Conservation (phyloP, 1,284 basidiomycete species). For the Apiotrichum brassicae region DNA sequence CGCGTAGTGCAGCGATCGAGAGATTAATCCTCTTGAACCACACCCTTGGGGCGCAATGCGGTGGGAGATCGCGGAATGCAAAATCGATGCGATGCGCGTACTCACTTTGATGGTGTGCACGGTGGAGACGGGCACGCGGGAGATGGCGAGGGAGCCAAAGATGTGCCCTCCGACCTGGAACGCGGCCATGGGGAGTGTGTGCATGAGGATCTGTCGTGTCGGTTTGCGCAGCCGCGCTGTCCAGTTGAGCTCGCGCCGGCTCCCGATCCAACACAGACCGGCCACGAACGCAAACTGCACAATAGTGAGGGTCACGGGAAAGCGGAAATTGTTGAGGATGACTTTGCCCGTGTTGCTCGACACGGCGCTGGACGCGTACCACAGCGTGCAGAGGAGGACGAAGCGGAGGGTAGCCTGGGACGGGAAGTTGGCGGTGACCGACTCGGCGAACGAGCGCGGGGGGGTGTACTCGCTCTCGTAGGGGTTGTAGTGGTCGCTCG, state of each 20-base stretch:
- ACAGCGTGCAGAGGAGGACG: slow-evolving; percentile 43
- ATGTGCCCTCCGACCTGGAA: slow-evolving; percentile 94
- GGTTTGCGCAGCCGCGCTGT: slow-evolving; percentile 58
- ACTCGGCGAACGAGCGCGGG: neutral
- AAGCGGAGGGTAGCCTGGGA: slow-evolving; percentile 38
- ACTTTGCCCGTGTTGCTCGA: slow-evolving; percentile 49
- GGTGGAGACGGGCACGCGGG: slow-evolving; percentile 90
- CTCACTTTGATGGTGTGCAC: slow-evolving; percentile 97
- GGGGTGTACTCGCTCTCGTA: neutral
- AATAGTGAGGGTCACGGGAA: slow-evolving; percentile 66
- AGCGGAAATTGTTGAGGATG: slow-evolving; percentile 47
- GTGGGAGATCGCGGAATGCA: neutral
- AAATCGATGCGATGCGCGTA: neutral
- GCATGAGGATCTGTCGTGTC: slow-evolving; percentile 63
- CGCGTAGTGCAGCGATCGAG: no score
- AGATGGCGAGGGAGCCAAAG: slow-evolving; percentile 93
- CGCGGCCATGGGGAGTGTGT: slow-evolving; percentile 83
- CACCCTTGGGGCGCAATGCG: no score
- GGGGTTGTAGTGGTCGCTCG: slow-evolving; percentile 7
- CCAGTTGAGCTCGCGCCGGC: slow-evolving; percentile 60
- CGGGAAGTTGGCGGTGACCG: slow-evolving; percentile 19
- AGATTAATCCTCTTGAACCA: no score
- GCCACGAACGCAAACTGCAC: slow-evolving; percentile 95
- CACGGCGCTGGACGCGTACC: slow-evolving; percentile 48
- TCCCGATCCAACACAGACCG: slow-evolving; percentile 70